These are phyloP conservation scores for Dictyostelium capitatum DNA, from an alignment of 78 protist species.

Conservation along the genomic window DNA sequence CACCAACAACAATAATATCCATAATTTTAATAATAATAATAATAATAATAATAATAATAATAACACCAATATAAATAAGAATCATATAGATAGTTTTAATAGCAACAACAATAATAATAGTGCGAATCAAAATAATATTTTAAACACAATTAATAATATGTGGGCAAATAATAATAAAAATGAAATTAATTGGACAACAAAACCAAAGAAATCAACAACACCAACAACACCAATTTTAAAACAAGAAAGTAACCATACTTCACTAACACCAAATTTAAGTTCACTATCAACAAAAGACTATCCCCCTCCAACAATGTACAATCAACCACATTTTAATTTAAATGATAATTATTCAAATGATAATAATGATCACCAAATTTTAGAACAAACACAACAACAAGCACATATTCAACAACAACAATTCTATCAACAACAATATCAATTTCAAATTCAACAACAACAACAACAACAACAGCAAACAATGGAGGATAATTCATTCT, in stretches of 20 bases:
- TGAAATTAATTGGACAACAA: constrained; percentile 2
- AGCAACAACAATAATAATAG: no score
- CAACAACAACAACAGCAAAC: background rate
- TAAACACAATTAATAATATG: no score
- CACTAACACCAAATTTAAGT: background rate
- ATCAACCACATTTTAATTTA: background rate
- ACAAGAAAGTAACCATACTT: background rate
- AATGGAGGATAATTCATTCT: background rate
- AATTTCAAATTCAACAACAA: background rate
- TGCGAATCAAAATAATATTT: no score
- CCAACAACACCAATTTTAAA: background rate
- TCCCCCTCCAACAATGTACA: constrained; percentile 7
- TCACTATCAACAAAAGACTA: constrained; percentile 1
- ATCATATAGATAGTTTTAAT: background rate
- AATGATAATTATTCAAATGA: background rate
- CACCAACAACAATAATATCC: background rate
- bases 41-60: background rate
- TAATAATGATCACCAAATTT: background rate
- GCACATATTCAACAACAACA: background rate
- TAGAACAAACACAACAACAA: background rate
- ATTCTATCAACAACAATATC: background rate
- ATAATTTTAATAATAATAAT: background rate
- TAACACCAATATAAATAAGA: background rate
- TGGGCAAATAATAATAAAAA: background rate
- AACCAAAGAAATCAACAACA: background rate